Percentiles rank a stretch among this genome's conserved stretches.
These are phyloP conservation scores for Podospora australis DNA, from an alignment of 495 filamentous ascomycete genomes.

Conservation along the genomic window DNA sequence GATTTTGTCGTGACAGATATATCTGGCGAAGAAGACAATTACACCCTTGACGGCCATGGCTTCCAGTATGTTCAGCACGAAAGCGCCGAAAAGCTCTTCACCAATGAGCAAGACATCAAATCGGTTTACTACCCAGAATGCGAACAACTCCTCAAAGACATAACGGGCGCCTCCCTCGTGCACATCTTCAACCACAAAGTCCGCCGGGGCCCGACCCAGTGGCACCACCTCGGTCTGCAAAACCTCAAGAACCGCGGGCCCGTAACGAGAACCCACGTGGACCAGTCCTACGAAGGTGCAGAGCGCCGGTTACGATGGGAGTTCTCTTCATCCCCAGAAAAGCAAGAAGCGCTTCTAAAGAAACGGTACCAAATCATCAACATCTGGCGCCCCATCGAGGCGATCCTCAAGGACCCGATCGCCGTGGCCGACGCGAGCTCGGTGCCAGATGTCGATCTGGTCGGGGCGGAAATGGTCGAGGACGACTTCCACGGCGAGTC, in stretches of 20 bases:
- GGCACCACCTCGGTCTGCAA: conserved; percentile 26
- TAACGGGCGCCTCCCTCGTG: conserved; percentile 55
- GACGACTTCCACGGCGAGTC: conserved; percentile 64
- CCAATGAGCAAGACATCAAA: conserved; percentile 54
- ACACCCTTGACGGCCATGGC: conserved; percentile 33
- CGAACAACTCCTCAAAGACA: conserved; percentile 51
- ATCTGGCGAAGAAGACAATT: conserved; percentile 29
- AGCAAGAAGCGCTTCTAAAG: conserved; percentile 52
- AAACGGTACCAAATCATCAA: conserved; percentile 67
- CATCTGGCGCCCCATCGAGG: conserved; percentile 62
- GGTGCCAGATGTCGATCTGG: conserved; percentile 58
- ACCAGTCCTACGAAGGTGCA: conserved; percentile 60
- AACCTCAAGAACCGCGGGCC: conserved; percentile 48
- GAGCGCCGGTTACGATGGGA: conserved; percentile 51
- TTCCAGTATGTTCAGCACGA: conserved; percentile 33
- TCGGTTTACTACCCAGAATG: conserved; percentile 57
- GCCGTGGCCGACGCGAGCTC: conserved; percentile 53
- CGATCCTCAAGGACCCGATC: conserved; percentile 54
- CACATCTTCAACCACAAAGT: conserved; percentile 72
- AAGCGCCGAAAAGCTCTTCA: conserved; percentile 47
- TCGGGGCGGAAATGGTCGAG: conserved; percentile 62
- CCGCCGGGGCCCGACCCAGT: conserved; percentile 47
- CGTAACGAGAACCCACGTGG: conserved; percentile 61
- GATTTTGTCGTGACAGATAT: conserved; percentile 35
- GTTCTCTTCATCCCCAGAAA: conserved; percentile 45